Evolutionary conservation across 1,284 basidiomycete genomes (phyloP), one percentile per base, ranked within the genome.

Genomic region (Phlebopus sp.): DNA sequence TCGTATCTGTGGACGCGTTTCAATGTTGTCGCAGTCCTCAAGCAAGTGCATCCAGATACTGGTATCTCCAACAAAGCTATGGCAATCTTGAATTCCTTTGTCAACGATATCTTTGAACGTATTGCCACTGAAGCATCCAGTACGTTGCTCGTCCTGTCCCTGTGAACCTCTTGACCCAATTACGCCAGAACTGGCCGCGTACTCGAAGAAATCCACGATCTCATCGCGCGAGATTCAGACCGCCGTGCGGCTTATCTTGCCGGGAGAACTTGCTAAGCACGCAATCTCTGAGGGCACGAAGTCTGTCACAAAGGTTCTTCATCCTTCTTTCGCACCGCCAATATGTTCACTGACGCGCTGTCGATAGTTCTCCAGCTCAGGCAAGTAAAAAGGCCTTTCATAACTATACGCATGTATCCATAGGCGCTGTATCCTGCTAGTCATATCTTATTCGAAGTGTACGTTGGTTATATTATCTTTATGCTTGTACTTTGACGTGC

Each of bases 11-110:
- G 86, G 87, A 90, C 56, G 77, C 90, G 55, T 90, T 89, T 76
- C 85, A 87, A 67, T 32, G 23, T 25, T 44, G 11, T n/a, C 8
- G 4, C 58, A 79, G 80, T 83, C 51, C 72, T 83, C 53, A 83
- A 84, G 69, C 81, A 84, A 66, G 86, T 89, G 46, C 86, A 89
- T 73, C 86, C 86, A 58, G 86, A 89, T 63, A 88, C 85, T 54
- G 86, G 86, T 81, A 87, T 88, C 64, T 78, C 81, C 49, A 88
- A 86, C 81, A 89, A 89, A 77, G 86, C 86, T 46, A 89, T 89
- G 86, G 78, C 81, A 40, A 87, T 89, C 61, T 69, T 89, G 54
- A 87, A 88, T 76, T 86, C 83, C 2, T 86, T 85, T 59, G 82
- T 86, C 55, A 81, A 82, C 54, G 83, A 86, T 37, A 86, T 89